Evolutionary conservation across 768 basidiomycete genomes (phyloP).

Genomic region (Phanerodontia chrysosporium): DNA sequence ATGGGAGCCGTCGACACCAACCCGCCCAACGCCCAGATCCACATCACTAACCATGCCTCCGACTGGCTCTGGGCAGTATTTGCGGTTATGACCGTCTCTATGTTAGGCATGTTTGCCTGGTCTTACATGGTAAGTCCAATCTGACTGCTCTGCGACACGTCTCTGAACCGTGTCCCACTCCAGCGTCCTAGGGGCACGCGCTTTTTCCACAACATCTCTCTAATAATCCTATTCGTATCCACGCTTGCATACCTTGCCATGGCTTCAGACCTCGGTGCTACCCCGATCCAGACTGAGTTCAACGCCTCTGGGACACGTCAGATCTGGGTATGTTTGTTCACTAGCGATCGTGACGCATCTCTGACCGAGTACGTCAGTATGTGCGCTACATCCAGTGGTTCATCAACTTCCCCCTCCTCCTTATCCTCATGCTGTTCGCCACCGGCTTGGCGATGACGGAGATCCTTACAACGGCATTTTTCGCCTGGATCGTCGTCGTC

Average conservation of each 20-base stretch:
- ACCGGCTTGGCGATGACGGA: slow-evolving; percentile 45
- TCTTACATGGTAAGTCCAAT: slow-evolving; percentile 17
- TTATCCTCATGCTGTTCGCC: slow-evolving; percentile 42
- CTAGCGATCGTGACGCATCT: neutral
- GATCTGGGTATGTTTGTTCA: slow-evolving; percentile 34
- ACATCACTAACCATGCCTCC: slow-evolving; percentile 41
- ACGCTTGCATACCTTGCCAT: slow-evolving; percentile 47
- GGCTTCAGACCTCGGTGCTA: slow-evolving; percentile 52
- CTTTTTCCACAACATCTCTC: slow-evolving; percentile 45
- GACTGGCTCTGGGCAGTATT: slow-evolving; percentile 57
- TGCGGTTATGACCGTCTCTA: slow-evolving; percentile 42
- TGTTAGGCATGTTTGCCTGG: slow-evolving; percentile 36
- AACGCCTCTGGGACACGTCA: slow-evolving; percentile 27
- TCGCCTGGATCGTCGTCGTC: slow-evolving; percentile 43
- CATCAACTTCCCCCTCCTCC: slow-evolving; percentile 49
- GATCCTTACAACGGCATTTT: slow-evolving; percentile 42
- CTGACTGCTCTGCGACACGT: neutral
- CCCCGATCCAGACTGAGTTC: slow-evolving; percentile 41
- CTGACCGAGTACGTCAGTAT: slow-evolving; percentile 28
- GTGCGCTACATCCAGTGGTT: slow-evolving; percentile 53
- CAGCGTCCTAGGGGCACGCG: slow-evolving; percentile 37
- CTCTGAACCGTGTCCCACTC: neutral
- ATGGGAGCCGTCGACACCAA: slow-evolving; percentile 24
- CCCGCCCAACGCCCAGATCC: slow-evolving; percentile 29
- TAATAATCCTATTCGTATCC: slow-evolving; percentile 42